Evolutionary conservation across 2,329 filamentous ascomycete species (phyloP), one percentile per base, ranked within the genome.

Genomic region (Ascochyta viciae-villosae): DNA sequence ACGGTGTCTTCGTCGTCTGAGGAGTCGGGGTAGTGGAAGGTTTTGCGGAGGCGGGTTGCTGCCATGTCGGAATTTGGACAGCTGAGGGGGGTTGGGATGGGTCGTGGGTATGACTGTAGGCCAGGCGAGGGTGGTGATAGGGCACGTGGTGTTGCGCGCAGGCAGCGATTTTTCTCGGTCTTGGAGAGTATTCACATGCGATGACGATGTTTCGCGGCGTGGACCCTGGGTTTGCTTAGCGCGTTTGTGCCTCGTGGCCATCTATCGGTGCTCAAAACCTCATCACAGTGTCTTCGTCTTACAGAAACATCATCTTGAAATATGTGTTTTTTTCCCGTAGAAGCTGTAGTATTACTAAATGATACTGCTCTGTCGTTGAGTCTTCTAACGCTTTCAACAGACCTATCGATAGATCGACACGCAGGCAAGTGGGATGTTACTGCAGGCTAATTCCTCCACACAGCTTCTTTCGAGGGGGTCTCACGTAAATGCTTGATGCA

Each of bases 11-110:
- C 75, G 72, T 83, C 81, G 33, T 83, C 80, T 40, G 79, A 78
- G 59, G 82, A 80, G 43, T 82, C 81, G 4, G 89, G 89, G 77
- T 94, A 95, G 58, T 84, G 85, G 77, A 96, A 95, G 8, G 90
- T 89, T 67, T 85, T 89, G 68, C 92, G 88, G 40, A 95, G 80
- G 60, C 90, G 87, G 48, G 89, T 80, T 37, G 83, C 76, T 52
- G 80, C 78, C 81, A 83, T 82, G 15, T 29, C 37, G 26, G 12
- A 4, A 19, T 12, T 9, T 5, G 10, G 24, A 34, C 3, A 8
- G n/a, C n/a, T 35, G 33, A 10, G 15, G 45, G 52, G 29, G 10
- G 29, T 31, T 2, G 9, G 1, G 29, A 13, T 10, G 10, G 12
- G 29, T 31, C 6, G 3, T 13, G 6, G 29, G 1, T 15, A 12